These are phyloP conservation scores for Alternaria gansuensis DNA, from an alignment of 2,329 filamentous ascomycete genomes.

Conservation along the genomic window DNA sequence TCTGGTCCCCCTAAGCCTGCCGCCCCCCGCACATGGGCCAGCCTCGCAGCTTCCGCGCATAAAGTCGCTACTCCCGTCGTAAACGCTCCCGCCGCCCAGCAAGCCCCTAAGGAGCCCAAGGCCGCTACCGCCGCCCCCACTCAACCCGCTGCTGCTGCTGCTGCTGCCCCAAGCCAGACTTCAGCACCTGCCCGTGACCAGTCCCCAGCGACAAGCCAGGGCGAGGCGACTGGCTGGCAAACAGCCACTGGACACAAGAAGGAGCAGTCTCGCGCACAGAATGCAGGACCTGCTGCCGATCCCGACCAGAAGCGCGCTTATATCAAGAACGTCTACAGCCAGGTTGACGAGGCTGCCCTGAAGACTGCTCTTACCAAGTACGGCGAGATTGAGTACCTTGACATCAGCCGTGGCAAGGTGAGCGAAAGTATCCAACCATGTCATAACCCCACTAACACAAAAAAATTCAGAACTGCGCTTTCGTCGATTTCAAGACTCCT, in stretches of 20 bases:
- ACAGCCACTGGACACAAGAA: constrained; percentile 82
- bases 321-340: constrained; percentile 94
- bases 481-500: constrained; percentile 87
- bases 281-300: constrained; percentile 68
- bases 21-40: constrained; percentile 75
- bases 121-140: constrained; percentile 46
- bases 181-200: constrained; percentile 50
- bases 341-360: constrained; percentile 78
- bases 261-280: constrained; percentile 79
- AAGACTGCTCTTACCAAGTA: constrained; percentile 74
- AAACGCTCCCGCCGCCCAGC: constrained; percentile 46
- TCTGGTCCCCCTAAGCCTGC: constrained; percentile 66
- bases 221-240: constrained; percentile 80
- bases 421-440: constrained; percentile 28
- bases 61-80: constrained; percentile 56
- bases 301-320: constrained; percentile 84
- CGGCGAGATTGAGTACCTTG: constrained; percentile 70
- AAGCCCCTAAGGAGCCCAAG: constrained; percentile 49
- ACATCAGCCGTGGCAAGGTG: constrained; percentile 79
- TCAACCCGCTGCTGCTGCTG: constrained; percentile 26
- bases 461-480: constrained; percentile 82
- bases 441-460: constrained; percentile 27
- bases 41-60: constrained; percentile 66
- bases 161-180: constrained; percentile 42
- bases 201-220: constrained; percentile 57